Percentiles rank a stretch among this genome's conserved stretches.
Conservation (phyloP, 148 eudicot genomes). For the Spergularia marina region DNA sequence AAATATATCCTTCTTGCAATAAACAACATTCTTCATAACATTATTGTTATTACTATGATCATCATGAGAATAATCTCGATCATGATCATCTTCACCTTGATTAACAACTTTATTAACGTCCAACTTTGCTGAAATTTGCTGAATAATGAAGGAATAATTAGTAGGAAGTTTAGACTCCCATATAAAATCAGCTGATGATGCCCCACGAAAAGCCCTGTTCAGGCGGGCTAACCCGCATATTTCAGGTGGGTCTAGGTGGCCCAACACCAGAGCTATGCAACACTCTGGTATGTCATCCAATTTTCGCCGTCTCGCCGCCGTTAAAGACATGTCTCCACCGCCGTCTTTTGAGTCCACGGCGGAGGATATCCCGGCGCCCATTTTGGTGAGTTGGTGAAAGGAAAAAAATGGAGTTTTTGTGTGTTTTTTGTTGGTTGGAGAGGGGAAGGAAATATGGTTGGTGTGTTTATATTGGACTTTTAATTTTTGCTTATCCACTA, state of each 20-base stretch:
- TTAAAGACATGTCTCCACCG: neutral
- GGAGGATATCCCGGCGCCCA: slow-evolving; percentile 27
- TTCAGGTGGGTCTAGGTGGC: slow-evolving; percentile 69
- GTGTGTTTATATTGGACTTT: slow-evolving; percentile 14
- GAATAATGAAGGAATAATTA: slow-evolving; percentile 48
- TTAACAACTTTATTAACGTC: neutral
- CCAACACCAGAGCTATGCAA: slow-evolving; percentile 67
- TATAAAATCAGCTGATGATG: slow-evolving; percentile 83
- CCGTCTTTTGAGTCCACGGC: neutral
- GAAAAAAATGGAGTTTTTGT: neutral
- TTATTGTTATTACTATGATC: neutral
- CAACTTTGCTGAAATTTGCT: slow-evolving; percentile 18
- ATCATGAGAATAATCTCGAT: neutral
- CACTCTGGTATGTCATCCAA: slow-evolving; percentile 80
- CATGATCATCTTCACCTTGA: neutral
- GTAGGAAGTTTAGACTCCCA: slow-evolving; percentile 75
- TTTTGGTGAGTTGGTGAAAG: neutral
- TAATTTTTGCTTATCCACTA: neutral
- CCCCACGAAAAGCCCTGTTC: slow-evolving; percentile 63
- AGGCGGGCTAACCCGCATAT: slow-evolving; percentile 72
- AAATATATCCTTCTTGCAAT: slow-evolving; percentile 54
- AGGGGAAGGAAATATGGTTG: neutral
- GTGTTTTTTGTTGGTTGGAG: neutral
- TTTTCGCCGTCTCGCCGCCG: slow-evolving; percentile 27
- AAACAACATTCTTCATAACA: slow-evolving; percentile 31